Evolutionary conservation across 1,284 basidiomycete genomes (phyloP).

Genomic region (Butyriboletus regius): DNA sequence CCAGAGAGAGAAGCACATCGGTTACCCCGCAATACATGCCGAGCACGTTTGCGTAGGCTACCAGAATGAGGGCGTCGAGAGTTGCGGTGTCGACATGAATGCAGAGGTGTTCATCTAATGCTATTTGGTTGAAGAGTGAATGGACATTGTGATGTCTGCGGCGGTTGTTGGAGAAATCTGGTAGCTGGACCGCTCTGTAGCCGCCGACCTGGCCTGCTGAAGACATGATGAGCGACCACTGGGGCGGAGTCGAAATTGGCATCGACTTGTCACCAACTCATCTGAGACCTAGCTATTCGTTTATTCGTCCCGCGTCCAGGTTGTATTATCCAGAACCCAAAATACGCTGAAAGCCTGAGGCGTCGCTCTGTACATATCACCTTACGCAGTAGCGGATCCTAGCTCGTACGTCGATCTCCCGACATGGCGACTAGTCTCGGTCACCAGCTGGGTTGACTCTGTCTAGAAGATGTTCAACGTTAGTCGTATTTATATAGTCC

Average conservation of each 20-base stretch:
- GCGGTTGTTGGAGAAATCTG: slow-evolving; percentile 35
- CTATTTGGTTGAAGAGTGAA: slow-evolving; percentile 4
- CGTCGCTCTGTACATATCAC: background rate
- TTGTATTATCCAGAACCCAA: background rate
- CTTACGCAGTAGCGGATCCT: background rate
- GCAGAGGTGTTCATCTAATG: slow-evolving; percentile 3
- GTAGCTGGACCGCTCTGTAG: slow-evolving; percentile 32
- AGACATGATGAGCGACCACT: slow-evolving; percentile 4
- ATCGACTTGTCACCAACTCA: background rate
- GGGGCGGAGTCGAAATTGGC: background rate
- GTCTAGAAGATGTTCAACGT: background rate
- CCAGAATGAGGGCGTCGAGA: slow-evolving; percentile 22
- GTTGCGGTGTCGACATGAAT: slow-evolving; percentile 1
- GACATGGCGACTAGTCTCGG: background rate
- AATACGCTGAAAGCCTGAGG: background rate
- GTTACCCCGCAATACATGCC: slow-evolving; percentile 37
- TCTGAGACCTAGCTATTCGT: too few species aligned
- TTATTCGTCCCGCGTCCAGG: background rate
- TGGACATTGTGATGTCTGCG: slow-evolving; percentile 2
- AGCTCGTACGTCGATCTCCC: background rate
- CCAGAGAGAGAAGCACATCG: slow-evolving; percentile 38
- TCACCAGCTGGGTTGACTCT: background rate
- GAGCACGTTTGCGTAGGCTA: slow-evolving; percentile 35
- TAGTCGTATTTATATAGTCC: background rate
- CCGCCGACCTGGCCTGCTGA: slow-evolving; percentile 18